Evolutionary conservation across 257 asterid species (phyloP), one percentile per base, ranked within the genome.

Genomic region (Paulownia fortunei): DNA sequence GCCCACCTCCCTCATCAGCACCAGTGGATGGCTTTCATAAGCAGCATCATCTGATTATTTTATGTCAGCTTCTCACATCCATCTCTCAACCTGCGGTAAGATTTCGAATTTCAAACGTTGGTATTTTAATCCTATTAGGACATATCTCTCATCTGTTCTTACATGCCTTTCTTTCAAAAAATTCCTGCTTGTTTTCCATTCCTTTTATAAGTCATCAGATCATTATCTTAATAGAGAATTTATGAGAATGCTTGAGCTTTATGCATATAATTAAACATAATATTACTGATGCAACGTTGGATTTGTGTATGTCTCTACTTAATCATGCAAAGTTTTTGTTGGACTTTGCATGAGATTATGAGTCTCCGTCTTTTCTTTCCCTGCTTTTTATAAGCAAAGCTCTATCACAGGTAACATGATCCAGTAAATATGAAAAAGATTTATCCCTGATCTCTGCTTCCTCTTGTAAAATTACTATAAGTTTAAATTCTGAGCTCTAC

Each of bases 1-100:
- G 82, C 59, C 82, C 84, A 86, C 88, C 87, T 85, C 85, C 86
- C 81, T 71, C 92, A 76, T 73, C 89, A 84, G 87, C 85, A 79
- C 89, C 91, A 77, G 84, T 83, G 82, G 88, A 84, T 76, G 89
- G 89, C 73, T 84, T 79, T 82, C 88, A 84, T 49, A 77, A 63
- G 83, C 84, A 84, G 72, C 88, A 76, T 19, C 86, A 68, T 83
- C 77, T 72, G 76, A 54, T 58, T 52, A 81, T 51, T 51, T 69
- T 54, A 13, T 72, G 42, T 82, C 89, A 65, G 82, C 85, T 82
- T 89, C 74, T 76, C 79, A 30, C 80, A 69, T 85, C 78, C 78
- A 59, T 76, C 44, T 73, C 79, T 73, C 55, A 39, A 64, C 51
- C 76, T 80, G 73, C 61, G 74, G 80, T 84, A 79, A 74, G 87